Evolutionary conservation across 257 asterid species (phyloP).

Genomic region (Echites panduratus): DNA sequence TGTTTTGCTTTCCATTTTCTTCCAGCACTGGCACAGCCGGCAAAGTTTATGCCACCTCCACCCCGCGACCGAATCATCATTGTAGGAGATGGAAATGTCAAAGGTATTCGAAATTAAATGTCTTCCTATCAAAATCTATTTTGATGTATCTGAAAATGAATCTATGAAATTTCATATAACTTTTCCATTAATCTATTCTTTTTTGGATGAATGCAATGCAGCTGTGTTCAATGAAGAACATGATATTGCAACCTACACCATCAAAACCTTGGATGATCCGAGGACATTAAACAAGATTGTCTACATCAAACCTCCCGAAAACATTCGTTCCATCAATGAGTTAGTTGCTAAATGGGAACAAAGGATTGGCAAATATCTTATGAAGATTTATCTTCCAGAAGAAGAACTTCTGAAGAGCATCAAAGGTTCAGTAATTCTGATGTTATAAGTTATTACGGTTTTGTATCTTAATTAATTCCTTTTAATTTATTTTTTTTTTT

Average conservation of each 20-base stretch:
- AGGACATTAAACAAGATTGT: conserved; percentile 55
- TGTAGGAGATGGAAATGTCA: conserved; percentile 64
- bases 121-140: too few relatives aligned
- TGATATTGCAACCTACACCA: conserved; percentile 49
- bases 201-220: conserved; percentile 10
- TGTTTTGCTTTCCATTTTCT: conserved; percentile 6
- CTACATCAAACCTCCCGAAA: conserved; percentile 49
- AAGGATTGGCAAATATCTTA: conserved; percentile 52
- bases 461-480: not conserved
- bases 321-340: conserved; percentile 45
- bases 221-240: conserved; percentile 55
- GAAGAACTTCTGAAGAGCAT: conserved; percentile 53
- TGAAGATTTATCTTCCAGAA: conserved; percentile 41
- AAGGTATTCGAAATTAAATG: conserved; percentile 10
- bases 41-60: conserved; percentile 19
- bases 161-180: not conserved
- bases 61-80: conserved; percentile 26
- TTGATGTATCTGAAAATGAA: too few relatives aligned
- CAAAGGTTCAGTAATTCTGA: conserved; percentile 32
- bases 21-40: conserved; percentile 8
- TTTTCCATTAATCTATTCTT: not conserved
- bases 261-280: conserved; percentile 63
- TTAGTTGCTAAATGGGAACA: conserved; percentile 66
- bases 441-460: too few relatives aligned
- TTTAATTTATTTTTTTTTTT: too few relatives aligned